Evolutionary conservation across 2,329 filamentous ascomycete species (phyloP), one percentile per base, ranked within the genome.

Genomic region (Aspergillus ibericus): DNA sequence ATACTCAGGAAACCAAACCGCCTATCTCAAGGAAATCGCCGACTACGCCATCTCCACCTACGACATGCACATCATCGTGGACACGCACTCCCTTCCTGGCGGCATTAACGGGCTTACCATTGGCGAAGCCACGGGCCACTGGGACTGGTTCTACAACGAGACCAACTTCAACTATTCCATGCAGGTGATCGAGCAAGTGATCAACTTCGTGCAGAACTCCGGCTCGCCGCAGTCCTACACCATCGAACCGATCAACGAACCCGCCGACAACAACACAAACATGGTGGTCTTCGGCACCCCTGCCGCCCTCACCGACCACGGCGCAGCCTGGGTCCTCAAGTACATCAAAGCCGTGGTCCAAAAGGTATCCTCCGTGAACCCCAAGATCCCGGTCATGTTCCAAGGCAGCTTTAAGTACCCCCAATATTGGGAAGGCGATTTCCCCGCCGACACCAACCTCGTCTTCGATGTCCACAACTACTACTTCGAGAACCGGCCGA

Each of bases 401-500:
- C 68, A 71, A 56, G 68, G 68, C 0, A 68, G 66, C 35, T 71
- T 71, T 55, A 65, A 66, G 52, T 56, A 53, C 10, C 64, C 61
- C 25, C 38, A 46, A 6, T 67, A 65, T 52, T 71, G 68, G 67
- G 60, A 56, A 6, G 34, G 46, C 0, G 36, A 63, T 9, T 65
- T 70, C n/a, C 51, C 60, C 1, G 46, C 48, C 4, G 32, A 29
- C 0, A 57, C 56, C 7, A 68, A 71, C 35, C 50, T 71, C 2
- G 64, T 70, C 9, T 70, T 69, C 53, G 66, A 71, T 32, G 51
- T 64, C 32, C 68, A 71, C 20, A 62, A 68, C 40, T 70, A 69
- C 53, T 67, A 68, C 46, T 67, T 64, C 40, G 65, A 65, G 25
- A 61, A 62, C 25, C 40, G 56, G 8, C 56, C 60, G 15, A 57